Evolutionary conservation across 192 early-diverging fungal species (phyloP).

Genomic region (Ambispora gerdemannii): DNA sequence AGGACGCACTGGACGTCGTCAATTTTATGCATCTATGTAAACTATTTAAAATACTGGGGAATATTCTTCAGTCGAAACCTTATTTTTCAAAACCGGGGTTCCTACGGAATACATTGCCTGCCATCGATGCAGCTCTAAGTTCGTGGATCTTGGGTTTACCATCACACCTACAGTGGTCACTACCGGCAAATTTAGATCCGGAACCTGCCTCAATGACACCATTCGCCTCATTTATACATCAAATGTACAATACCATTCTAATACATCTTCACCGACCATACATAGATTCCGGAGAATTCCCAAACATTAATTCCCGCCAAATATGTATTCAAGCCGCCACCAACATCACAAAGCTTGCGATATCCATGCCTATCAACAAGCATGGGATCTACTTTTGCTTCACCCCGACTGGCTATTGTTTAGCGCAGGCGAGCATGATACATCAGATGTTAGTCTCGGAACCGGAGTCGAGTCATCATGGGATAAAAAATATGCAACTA

Average conservation of each 20-base stretch:
- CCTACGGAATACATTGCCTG: constrained; percentile 33
- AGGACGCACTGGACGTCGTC: constrained; percentile 24
- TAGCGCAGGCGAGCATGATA: constrained; percentile 37
- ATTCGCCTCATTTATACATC: constrained; percentile 12
- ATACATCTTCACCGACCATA: constrained; percentile 52
- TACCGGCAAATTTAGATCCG: not conserved
- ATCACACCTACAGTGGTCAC: constrained; percentile 35
- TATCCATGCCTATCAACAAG: constrained; percentile 34
- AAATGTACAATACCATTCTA: constrained; percentile 41
- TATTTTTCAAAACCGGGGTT: constrained; percentile 31
- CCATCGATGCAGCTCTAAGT: constrained; percentile 25
- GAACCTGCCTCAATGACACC: not conserved
- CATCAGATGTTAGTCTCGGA: constrained; percentile 34
- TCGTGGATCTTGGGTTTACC: constrained; percentile 38
- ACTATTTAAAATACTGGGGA: constrained; percentile 44
- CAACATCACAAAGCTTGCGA: constrained; percentile 39
- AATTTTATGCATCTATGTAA: constrained; percentile 34
- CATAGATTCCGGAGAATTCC: constrained; percentile 39
- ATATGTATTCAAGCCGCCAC: constrained; percentile 39
- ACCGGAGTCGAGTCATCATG: not conserved
- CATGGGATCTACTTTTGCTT: constrained; percentile 26
- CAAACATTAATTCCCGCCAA: constrained; percentile 36
- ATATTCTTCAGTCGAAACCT: constrained; percentile 40
- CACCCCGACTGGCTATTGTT: constrained; percentile 29
- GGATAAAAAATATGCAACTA: not conserved